Evolutionary conservation across 805 yeast genomes (phyloP).

Genomic region (Kodamaea laetipori): DNA sequence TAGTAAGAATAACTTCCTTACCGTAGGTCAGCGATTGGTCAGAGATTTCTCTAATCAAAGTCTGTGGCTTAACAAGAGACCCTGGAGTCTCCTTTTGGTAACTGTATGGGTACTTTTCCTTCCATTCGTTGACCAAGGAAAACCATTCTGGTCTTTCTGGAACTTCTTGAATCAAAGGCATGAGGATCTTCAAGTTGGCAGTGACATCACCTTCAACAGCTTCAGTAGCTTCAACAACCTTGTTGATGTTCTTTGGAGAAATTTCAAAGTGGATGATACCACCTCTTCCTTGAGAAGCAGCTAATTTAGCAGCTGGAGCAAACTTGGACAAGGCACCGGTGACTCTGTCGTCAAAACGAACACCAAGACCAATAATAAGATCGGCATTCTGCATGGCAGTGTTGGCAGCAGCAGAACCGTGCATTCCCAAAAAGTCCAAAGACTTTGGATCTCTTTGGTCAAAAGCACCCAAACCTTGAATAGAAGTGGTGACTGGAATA

Average conservation of each 20-base stretch:
- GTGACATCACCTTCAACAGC: conserved; percentile 97
- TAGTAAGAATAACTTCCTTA: conserved; percentile 84
- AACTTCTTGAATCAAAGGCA: conserved; percentile 70
- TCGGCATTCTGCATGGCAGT: conserved; percentile 93
- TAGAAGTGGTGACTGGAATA: conserved; percentile 94
- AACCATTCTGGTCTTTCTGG: conserved; percentile 80
- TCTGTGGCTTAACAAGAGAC: conserved; percentile 87
- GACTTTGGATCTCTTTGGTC: conserved; percentile 91
- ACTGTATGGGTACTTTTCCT: conserved; percentile 78
- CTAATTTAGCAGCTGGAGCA: conserved; percentile 91
- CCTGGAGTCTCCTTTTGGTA: conserved; percentile 82
- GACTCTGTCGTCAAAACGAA: conserved; percentile 98
- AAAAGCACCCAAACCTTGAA: conserved; percentile 92
- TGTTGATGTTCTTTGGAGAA: conserved; percentile 94
- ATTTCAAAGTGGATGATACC: conserved; percentile 97
- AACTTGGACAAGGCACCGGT: conserved; percentile 83
- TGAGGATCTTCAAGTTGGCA: conserved; percentile 66
- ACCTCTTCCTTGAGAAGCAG: conserved; percentile 86
- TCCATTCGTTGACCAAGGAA: conserved; percentile 74
- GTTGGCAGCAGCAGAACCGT: conserved; percentile 94
- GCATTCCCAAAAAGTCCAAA: conserved; percentile 97
- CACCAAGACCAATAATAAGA: conserved; percentile 90
- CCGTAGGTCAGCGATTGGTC: conserved; percentile 62
- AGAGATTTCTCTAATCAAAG: conserved; percentile 77
- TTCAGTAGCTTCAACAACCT: conserved; percentile 94